Percentiles rank a stretch among this genome's conserved stretches.
Evolutionary conservation across 768 basidiomycete species (phyloP).

Genomic region (Sporobolomyces roseus): DNA sequence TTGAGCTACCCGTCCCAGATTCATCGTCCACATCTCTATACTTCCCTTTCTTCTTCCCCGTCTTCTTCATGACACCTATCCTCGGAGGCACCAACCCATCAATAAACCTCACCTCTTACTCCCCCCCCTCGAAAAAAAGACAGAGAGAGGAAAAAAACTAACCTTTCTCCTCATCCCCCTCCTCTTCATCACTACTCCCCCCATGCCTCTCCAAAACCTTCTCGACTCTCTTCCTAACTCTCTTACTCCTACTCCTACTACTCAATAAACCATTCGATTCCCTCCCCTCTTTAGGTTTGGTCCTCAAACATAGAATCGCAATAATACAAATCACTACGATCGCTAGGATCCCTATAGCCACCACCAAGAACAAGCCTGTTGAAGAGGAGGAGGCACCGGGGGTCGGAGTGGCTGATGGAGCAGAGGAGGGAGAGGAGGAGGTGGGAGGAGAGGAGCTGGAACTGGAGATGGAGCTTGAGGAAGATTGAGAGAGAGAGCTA

Average conservation of each 20-base stretch:
- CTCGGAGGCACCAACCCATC: no score
- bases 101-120: no score
- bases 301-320: not conserved
- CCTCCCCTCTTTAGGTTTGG: constrained; percentile 4
- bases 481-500: not conserved
- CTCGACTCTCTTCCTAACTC: not conserved
- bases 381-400: not conserved
- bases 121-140: not conserved
- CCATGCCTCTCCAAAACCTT: not conserved
- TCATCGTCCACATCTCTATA: no score
- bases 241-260: not conserved
- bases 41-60: no score
- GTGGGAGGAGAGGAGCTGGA: constrained; percentile 1
- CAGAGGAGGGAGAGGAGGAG: not conserved
- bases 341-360: constrained; percentile 1
- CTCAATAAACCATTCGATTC: not conserved
- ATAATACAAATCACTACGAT: constrained; percentile 8
- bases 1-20: no score
- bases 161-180: not conserved
- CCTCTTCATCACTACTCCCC: not conserved
- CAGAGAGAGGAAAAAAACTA: not conserved
- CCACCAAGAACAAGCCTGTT: not conserved
- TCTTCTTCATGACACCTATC: no score
- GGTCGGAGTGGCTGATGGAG: not conserved
- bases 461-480: no score